These are phyloP conservation scores for Cordyceps javanica DNA, from an alignment of 2,329 filamentous ascomycete genomes.

Conservation along the genomic window DNA sequence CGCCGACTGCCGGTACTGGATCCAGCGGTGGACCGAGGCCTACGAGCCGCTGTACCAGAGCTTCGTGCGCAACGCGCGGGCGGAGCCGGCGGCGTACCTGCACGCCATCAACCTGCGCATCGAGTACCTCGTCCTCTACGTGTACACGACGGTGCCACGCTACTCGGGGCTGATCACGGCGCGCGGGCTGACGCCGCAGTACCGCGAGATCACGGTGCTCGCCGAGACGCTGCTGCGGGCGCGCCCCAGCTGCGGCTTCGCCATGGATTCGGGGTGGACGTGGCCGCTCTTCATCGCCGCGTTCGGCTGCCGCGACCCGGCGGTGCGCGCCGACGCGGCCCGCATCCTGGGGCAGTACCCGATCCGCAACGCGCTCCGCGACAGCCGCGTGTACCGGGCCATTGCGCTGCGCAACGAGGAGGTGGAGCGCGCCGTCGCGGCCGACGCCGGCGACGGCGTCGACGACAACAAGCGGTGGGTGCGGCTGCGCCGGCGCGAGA, in stretches of 20 bases:
- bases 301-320: constrained; percentile 34
- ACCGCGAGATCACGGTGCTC: constrained; percentile 34
- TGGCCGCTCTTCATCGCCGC: constrained; percentile 38
- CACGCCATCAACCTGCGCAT: constrained; percentile 35
- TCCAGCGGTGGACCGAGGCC: constrained; percentile 33
- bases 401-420: constrained; percentile 33
- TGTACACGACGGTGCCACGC: constrained; percentile 33
- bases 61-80: constrained; percentile 19
- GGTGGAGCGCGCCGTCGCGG: constrained; percentile 26
- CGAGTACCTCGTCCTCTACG: constrained; percentile 36
- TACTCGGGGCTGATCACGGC: constrained; percentile 31
- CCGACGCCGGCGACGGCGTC: constrained; percentile 28
- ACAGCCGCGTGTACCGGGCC: constrained; percentile 34
- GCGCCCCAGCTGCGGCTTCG: constrained; percentile 33
- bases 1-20: constrained; percentile 30
- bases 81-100: constrained; percentile 24
- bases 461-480: constrained; percentile 32
- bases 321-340: constrained; percentile 33
- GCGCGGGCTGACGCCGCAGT: constrained; percentile 34
- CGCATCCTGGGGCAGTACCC: constrained; percentile 35
- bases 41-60: constrained; percentile 31
- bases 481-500: constrained; percentile 30
- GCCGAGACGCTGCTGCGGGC: constrained; percentile 31
- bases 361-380: constrained; percentile 37
- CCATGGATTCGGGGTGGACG: constrained; percentile 41